Evolutionary conservation across 2,329 filamentous ascomycete genomes (phyloP).

Genomic region (Dactylellina sp.): DNA sequence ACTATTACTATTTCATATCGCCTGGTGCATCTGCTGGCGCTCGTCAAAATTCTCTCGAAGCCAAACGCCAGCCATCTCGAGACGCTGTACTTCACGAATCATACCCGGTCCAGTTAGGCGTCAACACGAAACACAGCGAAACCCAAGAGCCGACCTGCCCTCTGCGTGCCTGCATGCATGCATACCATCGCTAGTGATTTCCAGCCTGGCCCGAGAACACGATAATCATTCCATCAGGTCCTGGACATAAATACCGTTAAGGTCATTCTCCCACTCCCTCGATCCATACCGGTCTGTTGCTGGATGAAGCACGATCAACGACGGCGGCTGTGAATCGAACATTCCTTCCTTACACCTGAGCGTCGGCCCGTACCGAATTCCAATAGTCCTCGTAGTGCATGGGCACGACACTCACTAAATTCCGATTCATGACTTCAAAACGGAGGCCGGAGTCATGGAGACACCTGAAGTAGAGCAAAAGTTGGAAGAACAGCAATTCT

Average conservation of each 20-base stretch:
- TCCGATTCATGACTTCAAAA: slow-evolving; percentile 56
- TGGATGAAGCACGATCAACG: slow-evolving; percentile 6
- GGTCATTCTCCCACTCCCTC: slow-evolving; percentile 15
- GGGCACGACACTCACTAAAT: slow-evolving; percentile 6
- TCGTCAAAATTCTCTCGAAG: too few relatives aligned
- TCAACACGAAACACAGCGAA: slow-evolving; percentile 45
- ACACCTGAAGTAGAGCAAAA: slow-evolving; percentile 62
- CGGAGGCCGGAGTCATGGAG: slow-evolving; percentile 43
- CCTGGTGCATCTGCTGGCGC: too few relatives aligned
- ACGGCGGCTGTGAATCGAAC: not conserved
- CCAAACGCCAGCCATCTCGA: slow-evolving; percentile 1
- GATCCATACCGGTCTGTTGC: slow-evolving; percentile 1
- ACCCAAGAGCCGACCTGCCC: slow-evolving; percentile 7
- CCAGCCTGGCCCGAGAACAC: slow-evolving; percentile 22
- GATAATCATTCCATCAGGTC: slow-evolving; percentile 20
- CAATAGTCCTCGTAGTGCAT: slow-evolving; percentile 6
- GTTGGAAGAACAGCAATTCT: slow-evolving; percentile 82
- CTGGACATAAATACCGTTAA: slow-evolving; percentile 33
- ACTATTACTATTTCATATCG: not conserved
- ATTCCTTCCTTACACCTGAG: not conserved
- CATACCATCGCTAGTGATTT: slow-evolving; percentile 43
- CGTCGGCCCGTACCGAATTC: not conserved
- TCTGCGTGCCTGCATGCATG: slow-evolving; percentile 17
- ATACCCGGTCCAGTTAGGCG: slow-evolving; percentile 48
- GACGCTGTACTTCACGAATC: slow-evolving; percentile 18